These are phyloP conservation scores for Apophysomyces ossiformis DNA, from an alignment of 371 early-diverging fungal genomes.

Conservation along the genomic window DNA sequence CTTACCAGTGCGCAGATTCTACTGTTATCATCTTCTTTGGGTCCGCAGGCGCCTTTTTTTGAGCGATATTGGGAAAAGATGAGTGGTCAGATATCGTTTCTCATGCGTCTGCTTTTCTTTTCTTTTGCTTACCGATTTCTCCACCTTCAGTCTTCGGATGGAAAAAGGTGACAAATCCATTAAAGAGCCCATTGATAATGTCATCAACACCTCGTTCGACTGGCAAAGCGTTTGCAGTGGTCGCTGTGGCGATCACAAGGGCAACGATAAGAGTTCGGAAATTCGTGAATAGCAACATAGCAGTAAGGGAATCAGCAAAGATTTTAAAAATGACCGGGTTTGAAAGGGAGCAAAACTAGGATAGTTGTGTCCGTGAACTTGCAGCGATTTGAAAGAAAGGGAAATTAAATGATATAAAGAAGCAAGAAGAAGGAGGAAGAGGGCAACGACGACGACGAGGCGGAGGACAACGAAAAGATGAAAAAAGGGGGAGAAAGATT, in stretches of 20 bases:
- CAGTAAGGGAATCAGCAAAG: slow-evolving; percentile 8
- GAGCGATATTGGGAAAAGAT: not conserved
- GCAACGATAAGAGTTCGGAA: not conserved
- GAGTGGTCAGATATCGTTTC: not conserved
- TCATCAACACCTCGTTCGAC: slow-evolving; percentile 11
- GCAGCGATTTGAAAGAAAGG: too few relatives aligned
- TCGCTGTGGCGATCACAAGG: not conserved
- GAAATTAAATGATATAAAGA: too few relatives aligned
- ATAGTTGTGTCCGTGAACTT: too few relatives aligned
- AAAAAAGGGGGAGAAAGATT: too few relatives aligned
- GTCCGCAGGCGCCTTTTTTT: slow-evolving; percentile 16
- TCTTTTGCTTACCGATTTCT: not conserved
- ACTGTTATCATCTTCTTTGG: slow-evolving; percentile 14
- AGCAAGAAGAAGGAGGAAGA: too few relatives aligned
- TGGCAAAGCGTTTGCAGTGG: not conserved
- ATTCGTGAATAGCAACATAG: slow-evolving; percentile 3
- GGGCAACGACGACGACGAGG: not conserved
- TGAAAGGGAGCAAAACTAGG: too few relatives aligned
- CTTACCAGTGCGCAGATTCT: slow-evolving; percentile 4
- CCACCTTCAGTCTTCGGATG: slow-evolving; percentile 41
- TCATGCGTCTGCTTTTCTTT: too few relatives aligned
- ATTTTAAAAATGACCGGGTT: not conserved
- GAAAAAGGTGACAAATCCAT: slow-evolving; percentile 32
- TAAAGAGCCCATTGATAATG: not conserved
- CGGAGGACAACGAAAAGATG: not conserved